phyloP scores from a whole-genome alignment of 176 grass and related monocot genomes.

The Oryza meridionalis region DNA sequence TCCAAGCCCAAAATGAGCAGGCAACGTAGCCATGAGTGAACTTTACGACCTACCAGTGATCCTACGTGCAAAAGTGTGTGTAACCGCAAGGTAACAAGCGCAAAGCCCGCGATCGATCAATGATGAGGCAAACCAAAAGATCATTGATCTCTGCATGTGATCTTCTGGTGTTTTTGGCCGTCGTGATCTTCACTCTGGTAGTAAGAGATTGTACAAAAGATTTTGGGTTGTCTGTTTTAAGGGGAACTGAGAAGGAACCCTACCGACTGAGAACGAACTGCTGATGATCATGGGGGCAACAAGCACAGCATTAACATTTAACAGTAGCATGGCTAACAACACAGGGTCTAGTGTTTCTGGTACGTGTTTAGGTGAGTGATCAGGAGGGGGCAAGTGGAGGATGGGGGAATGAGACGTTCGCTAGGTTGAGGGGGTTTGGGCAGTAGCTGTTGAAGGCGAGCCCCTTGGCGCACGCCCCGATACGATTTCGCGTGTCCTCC shows the following conservation, averaged over 20 bases:
- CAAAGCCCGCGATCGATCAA: conserved; percentile 23
- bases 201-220: no score
- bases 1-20: conserved; percentile 48
- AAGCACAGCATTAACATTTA: neutral
- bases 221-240: neutral
- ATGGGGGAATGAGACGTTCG: neutral
- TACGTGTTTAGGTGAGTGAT: neutral
- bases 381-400: neutral
- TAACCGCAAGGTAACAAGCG: conserved; percentile 51
- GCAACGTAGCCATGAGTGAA: conserved; percentile 45
- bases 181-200: no score
- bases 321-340: neutral
- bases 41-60: conserved; percentile 40
- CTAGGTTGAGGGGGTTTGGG: neutral
- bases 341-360: neutral
- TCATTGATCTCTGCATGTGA: conserved; percentile 16
- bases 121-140: neutral
- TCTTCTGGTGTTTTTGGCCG: neutral
- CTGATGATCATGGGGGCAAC: neutral
- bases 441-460: conserved; percentile 63
- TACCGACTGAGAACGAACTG: neutral
- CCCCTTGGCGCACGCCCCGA: conserved; percentile 53
- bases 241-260: neutral
- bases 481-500: conserved; percentile 51
- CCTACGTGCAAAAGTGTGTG: neutral